These are phyloP conservation scores for Aphanomyces euteiches DNA, from an alignment of 352 stramenopile species.

Conservation along the genomic window DNA sequence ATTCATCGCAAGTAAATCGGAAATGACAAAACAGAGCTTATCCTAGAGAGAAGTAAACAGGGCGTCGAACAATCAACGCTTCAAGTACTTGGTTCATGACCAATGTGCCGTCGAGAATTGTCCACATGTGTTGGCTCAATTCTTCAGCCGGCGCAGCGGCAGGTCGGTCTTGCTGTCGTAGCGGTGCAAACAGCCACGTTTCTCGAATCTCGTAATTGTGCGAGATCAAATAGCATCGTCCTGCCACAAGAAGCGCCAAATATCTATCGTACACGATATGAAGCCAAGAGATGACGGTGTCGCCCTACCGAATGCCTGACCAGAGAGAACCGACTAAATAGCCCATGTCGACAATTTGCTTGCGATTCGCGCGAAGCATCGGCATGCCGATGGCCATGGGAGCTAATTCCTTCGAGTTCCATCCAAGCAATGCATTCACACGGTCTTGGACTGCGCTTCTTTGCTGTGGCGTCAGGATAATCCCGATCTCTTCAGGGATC, in stretches of 20 bases:
- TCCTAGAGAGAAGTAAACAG: slow-evolving; percentile 30
- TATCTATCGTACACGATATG: slow-evolving; percentile 34
- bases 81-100: slow-evolving; percentile 57
- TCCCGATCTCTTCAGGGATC: slow-evolving; percentile 27
- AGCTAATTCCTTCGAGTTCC: slow-evolving; percentile 68
- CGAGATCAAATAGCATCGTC: slow-evolving; percentile 75
- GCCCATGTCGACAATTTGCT: slow-evolving; percentile 70
- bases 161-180: slow-evolving; percentile 69
- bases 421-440: slow-evolving; percentile 74
- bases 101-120: slow-evolving; percentile 77
- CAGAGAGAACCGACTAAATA: slow-evolving; percentile 84
- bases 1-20: slow-evolving; percentile 83
- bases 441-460: slow-evolving; percentile 28
- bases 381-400: slow-evolving; percentile 67
- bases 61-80: too few species aligned
- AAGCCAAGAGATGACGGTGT: neutral
- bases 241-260: slow-evolving; percentile 68
- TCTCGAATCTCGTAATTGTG: slow-evolving; percentile 84
- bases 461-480: slow-evolving; percentile 25
- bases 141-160: slow-evolving; percentile 44
- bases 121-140: slow-evolving; percentile 64
- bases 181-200: slow-evolving; percentile 67
- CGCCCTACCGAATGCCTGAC: slow-evolving; percentile 51
- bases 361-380: slow-evolving; percentile 67
- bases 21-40: slow-evolving; percentile 72